A percentile compares a stretch with the other conserved stretches of the same genome.
Evolutionary conservation across 164 flowering plant genomes (phyloP).

Genomic region (Magnolia sinica): DNA sequence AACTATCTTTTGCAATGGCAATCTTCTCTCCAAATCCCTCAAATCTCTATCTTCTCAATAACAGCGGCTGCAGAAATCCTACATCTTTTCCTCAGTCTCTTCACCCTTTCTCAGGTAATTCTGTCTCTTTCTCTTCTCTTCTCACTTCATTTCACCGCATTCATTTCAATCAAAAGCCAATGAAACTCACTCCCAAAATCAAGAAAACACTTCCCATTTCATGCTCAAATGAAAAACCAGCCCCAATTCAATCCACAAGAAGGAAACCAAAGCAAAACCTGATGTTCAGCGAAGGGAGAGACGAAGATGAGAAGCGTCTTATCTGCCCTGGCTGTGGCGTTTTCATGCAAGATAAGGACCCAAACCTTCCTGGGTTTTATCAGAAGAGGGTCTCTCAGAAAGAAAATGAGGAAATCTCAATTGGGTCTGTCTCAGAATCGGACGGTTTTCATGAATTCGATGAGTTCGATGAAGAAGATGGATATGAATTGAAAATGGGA

Average conservation of each 20-base stretch:
- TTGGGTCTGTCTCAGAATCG: conserved; percentile 16
- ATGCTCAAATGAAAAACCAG: conserved; percentile 12
- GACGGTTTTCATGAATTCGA: conserved; percentile 20
- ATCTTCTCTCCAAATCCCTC: neutral
- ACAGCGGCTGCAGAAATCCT: conserved; percentile 2
- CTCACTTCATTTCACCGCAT: neutral
- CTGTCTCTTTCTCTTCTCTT: neutral
- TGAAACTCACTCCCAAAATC: neutral
- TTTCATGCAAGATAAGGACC: conserved; percentile 86
- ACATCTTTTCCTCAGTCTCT: neutral
- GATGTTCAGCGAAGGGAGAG: conserved; percentile 82
- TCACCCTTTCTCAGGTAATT: neutral
- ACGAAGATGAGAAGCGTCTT: conserved; percentile 67
- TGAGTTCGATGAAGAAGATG: conserved; percentile 25
- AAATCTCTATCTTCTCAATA: neutral
- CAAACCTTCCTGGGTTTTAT: conserved; percentile 79
- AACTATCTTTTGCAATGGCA: neutral
- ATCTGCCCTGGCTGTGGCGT: conserved; percentile 98
- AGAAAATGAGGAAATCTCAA: conserved; percentile 4
- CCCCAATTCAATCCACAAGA: conserved; percentile 8
- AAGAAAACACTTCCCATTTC: neutral
- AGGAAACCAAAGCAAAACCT: conserved; percentile 26
- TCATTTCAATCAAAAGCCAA: neutral
- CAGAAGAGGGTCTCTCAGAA: conserved; percentile 32
- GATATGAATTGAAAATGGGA: conserved; percentile 10